Evolutionary conservation across 208 protist species (phyloP), one percentile per base, ranked within the genome.

Genomic region (Leishmania major): DNA sequence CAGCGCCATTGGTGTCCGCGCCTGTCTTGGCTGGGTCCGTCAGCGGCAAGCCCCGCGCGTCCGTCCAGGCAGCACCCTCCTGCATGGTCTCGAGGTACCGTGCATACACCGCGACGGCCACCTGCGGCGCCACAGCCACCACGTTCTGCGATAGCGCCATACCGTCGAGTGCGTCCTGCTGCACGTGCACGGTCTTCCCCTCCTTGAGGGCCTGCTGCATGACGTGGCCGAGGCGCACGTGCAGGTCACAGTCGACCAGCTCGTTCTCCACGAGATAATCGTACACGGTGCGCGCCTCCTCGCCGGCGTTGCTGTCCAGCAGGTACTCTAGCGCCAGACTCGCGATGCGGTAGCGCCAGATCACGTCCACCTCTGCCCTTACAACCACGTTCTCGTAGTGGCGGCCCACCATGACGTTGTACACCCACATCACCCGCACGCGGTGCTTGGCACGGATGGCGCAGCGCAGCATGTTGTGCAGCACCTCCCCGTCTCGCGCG

Each of bases 361-460:
- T 88, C n/a, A 87, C 80, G 53, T 96, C 92, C 28, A 97, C 78
- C 84, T 94, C 91, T 0, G 90, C 91, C 55, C 95, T 91, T 35
- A 95, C 93, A 4, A 96, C 69, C 45, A 92, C 91, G 81, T 97
- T 97, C 84, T 97, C 95, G 85, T 96, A 96, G 82, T 90, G 84
- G 25, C 93, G 87, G 22, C 95, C 95, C 8, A 94, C 91, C 92
- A 96, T 95, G 5, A 93, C 81, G 83, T 96, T 96, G 85, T 95
- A 95, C 1, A 96, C 92, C 93, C 95, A 97, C 93, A 97, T 96
- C 47, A 97, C 90, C 28, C 95, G 93, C 75, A 92, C 91, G 22
- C 93, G 93, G 84, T 96, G 91, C 79, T 89, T 82, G 49, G 95
- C 95, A 31, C 84, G 84, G 71, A 97, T 92, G 28, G 95, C 95